Conservation (phyloP, 2,329 filamentous ascomycete species). For the Alternaria sp. region DNA sequence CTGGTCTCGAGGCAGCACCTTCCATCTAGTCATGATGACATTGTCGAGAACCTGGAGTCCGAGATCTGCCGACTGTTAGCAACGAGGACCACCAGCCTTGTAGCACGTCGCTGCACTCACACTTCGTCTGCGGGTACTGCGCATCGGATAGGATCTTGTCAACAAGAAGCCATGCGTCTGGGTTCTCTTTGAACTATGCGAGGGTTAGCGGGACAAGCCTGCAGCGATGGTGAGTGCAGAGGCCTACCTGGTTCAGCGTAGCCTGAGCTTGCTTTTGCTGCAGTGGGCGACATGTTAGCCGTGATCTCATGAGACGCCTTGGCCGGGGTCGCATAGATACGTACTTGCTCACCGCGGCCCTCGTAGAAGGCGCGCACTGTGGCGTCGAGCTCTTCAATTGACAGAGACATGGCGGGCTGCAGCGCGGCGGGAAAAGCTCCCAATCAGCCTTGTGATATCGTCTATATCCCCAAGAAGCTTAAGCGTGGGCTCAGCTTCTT, state of each 20-base stretch:
- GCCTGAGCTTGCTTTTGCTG: constrained; percentile 97
- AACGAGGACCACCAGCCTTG: constrained; percentile 17
- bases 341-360: constrained; percentile 89
- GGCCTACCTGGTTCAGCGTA: constrained; percentile 84
- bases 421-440: constrained; percentile 43
- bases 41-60: constrained; percentile 96
- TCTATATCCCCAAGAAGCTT: constrained; percentile 30
- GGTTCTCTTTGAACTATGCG: constrained; percentile 94
- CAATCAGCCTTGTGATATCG: constrained; percentile 31
- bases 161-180: constrained; percentile 95
- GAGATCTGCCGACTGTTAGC: constrained; percentile 68
- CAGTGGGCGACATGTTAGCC: constrained; percentile 46
- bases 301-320: constrained; percentile 29
- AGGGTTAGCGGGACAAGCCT: constrained; percentile 21
- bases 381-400: constrained; percentile 93
- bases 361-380: constrained; percentile 98
- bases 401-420: constrained; percentile 63
- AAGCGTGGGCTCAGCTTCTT: constrained; percentile 11
- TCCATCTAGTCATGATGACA: constrained; percentile 99
- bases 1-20: constrained; percentile 93
- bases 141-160: constrained; percentile 96
- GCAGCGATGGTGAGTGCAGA: constrained; percentile 15
- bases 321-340: constrained; percentile 40
- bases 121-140: constrained; percentile 95
- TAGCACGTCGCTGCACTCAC: constrained; percentile 57